A percentile compares a stretch with the other conserved stretches of the same genome.
Evolutionary conservation across 1,139 yeast species (phyloP).

Genomic region (Geotrichum carabidarum): DNA sequence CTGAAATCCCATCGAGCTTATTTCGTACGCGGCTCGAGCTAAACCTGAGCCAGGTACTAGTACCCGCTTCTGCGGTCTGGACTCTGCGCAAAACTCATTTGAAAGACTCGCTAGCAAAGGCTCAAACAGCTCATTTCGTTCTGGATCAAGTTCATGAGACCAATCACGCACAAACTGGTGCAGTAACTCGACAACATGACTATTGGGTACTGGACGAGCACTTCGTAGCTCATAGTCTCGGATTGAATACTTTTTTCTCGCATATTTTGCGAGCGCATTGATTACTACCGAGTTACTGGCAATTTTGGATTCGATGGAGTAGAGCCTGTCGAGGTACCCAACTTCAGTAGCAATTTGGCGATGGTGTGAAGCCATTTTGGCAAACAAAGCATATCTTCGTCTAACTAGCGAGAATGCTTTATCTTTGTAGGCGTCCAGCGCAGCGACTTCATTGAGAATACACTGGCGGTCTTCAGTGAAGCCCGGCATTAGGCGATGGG

Average conservation of each 20-base stretch:
- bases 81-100: constrained; percentile 30
- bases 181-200: constrained; percentile 61
- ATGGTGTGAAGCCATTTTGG: constrained; percentile 51
- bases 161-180: constrained; percentile 76
- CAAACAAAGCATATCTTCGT: constrained; percentile 45
- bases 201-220: constrained; percentile 35
- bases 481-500: constrained; percentile 5
- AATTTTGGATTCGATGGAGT: constrained; percentile 44
- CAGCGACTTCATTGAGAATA: constrained; percentile 47
- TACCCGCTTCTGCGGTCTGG: constrained; percentile 30
- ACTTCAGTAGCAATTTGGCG: constrained; percentile 49
- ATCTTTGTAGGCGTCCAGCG: constrained; percentile 45
- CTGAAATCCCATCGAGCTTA: constrained; percentile 44
- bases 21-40: constrained; percentile 63
- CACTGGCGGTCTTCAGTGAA: constrained; percentile 33
- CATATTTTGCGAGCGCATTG: constrained; percentile 42
- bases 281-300: constrained; percentile 46
- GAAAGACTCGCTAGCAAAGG: constrained; percentile 44
- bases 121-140: constrained; percentile 49
- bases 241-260: constrained; percentile 43
- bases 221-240: constrained; percentile 41
- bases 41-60: constrained; percentile 77
- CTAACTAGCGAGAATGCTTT: constrained; percentile 45
- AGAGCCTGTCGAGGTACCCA: constrained; percentile 53
- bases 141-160: constrained; percentile 45